Conservation (phyloP, 2,329 filamentous ascomycete genomes). For the Trichoderma endophyticum region DNA sequence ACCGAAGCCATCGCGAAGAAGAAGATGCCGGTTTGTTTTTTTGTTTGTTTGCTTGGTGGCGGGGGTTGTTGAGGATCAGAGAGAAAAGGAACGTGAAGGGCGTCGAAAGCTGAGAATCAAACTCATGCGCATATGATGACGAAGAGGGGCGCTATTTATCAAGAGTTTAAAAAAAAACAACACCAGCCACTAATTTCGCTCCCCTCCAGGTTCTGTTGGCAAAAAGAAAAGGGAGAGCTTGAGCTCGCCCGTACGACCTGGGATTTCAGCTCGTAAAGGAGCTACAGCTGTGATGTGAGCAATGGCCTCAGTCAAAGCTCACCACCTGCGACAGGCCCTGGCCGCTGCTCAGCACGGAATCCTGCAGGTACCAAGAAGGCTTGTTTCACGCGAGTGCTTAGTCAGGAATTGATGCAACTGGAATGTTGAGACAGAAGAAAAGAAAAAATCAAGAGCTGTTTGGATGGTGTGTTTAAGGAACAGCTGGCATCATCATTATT, state of each 20-base stretch:
- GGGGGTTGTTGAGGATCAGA: not conserved
- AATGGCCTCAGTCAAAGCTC: slow-evolving; percentile 7
- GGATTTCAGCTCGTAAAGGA: slow-evolving; percentile 13
- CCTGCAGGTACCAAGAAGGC: not conserved
- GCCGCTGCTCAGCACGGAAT: not conserved
- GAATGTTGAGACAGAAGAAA: not conserved
- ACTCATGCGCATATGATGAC: not conserved
- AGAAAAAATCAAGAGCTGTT: not conserved
- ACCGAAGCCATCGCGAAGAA: slow-evolving; percentile 23
- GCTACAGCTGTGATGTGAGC: not conserved
- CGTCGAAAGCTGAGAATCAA: not conserved
- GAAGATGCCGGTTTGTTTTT: not conserved
- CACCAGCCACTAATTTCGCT: not conserved
- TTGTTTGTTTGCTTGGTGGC: not conserved
- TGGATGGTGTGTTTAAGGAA: not conserved
- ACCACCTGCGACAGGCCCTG: not conserved
- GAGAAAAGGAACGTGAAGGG: not conserved
- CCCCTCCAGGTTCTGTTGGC: not conserved
- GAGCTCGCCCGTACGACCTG: slow-evolving; percentile 4
- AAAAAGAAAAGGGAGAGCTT: not conserved
- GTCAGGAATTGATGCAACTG: not conserved
- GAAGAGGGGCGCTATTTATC: slow-evolving; percentile 10
- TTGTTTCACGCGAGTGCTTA: not conserved
- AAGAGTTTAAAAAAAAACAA: not conserved
- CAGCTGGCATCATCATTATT: not conserved